Percentiles rank a stretch among this genome's conserved stretches.
These are phyloP conservation scores for Fraxinus dipetala DNA, from an alignment of 305 asterid species.

Conservation along the genomic window DNA sequence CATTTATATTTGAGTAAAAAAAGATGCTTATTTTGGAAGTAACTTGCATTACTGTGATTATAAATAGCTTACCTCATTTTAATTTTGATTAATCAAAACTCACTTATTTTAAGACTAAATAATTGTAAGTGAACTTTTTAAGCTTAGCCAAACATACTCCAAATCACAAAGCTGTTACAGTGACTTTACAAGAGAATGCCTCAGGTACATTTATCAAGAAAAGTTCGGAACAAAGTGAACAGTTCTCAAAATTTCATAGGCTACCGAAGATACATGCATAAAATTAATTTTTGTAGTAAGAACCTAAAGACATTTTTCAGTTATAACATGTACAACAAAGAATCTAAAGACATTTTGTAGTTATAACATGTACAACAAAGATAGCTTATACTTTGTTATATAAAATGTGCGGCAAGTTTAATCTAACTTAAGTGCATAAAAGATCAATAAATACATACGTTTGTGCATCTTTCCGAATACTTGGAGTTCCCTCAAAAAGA, in stretches of 20 bases:
- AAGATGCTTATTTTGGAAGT: background rate
- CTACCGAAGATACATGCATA: background rate
- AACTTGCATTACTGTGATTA: background rate
- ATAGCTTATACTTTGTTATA: background rate
- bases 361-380: background rate
- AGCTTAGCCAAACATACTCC: background rate
- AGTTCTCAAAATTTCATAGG: background rate
- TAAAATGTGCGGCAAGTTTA: background rate
- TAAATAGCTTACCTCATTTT: background rate
- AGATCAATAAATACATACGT: constrained; percentile 42
- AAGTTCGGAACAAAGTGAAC: background rate
- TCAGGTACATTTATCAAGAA: no score
- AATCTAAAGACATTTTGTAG: background rate
- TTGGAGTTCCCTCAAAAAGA: constrained; percentile 93
- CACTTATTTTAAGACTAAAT: background rate
- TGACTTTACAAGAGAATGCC: background rate
- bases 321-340: background rate
- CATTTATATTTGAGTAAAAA: background rate
- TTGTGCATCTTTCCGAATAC: constrained; percentile 94
- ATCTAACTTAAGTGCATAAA: background rate
- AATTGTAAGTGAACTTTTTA: background rate
- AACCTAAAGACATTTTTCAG: background rate
- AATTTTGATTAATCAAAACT: background rate
- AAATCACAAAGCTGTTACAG: background rate
- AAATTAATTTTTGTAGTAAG: background rate